Evolutionary conservation across 805 yeast species (phyloP).

Genomic region (Cyberlindnera xylosilytica): DNA sequence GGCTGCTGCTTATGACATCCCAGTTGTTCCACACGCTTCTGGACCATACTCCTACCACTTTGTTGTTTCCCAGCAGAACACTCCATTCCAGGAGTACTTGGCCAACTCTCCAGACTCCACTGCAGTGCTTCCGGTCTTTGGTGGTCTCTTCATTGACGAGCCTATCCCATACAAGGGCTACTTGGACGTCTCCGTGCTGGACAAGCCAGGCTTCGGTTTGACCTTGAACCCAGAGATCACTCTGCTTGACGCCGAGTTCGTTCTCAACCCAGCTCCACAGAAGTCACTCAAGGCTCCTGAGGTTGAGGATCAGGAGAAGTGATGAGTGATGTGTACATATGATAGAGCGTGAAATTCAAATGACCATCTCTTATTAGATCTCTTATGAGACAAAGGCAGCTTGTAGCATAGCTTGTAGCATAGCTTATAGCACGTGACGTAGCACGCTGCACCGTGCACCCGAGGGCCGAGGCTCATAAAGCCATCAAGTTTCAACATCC

Average conservation of each 20-base stretch:
- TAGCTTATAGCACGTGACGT: no score
- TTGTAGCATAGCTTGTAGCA: no score
- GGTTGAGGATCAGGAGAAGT: not conserved
- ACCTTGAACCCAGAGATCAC: conserved; percentile 42
- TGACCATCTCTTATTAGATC: no score
- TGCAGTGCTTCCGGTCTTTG: conserved; percentile 45
- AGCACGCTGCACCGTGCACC: no score
- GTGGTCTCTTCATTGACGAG: conserved; percentile 43
- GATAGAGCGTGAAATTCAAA: no score
- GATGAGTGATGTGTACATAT: no score
- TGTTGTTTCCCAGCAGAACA: conserved; percentile 45
- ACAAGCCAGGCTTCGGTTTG: conserved; percentile 50
- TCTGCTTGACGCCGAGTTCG: conserved; percentile 37
- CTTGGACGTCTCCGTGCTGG: conserved; percentile 36
- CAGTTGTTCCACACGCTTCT: conserved; percentile 53
- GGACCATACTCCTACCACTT: conserved; percentile 52
- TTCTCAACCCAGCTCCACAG: conserved; percentile 39
- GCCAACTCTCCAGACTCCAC: conserved; percentile 48
- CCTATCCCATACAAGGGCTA: conserved; percentile 45
- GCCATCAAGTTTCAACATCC: no score
- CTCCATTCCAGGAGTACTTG: conserved; percentile 51
- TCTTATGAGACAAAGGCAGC: no score
- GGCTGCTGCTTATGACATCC: conserved; percentile 51
- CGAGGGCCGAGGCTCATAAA: no score
- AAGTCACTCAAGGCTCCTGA: conserved; percentile 28